phyloP scores from a whole-genome alignment of 2,329 filamentous ascomycete species.

The Chaetomium sp. region DNA sequence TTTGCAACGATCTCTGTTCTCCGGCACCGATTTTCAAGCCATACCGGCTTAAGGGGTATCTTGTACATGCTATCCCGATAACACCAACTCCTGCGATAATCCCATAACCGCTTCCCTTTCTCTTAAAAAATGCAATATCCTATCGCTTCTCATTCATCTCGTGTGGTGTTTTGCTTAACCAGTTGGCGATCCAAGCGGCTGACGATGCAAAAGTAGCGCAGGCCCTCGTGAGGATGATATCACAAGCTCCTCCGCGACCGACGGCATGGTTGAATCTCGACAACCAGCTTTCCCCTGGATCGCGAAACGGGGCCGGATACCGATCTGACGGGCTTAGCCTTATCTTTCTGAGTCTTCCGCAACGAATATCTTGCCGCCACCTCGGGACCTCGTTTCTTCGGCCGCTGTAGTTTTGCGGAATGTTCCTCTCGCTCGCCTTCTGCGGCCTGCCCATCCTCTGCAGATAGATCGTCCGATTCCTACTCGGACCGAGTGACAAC shows the following conservation, averaged over 20 bases:
- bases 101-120: background rate
- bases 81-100: background rate
- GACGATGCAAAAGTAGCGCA: background rate
- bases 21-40: background rate
- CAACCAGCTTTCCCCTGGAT: background rate
- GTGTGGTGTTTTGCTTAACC: background rate
- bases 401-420: background rate
- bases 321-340: background rate
- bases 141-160: background rate
- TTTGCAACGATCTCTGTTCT: background rate
- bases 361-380: background rate
- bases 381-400: constrained; percentile 3
- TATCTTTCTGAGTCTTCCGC: background rate
- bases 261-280: constrained; percentile 1
- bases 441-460: no score
- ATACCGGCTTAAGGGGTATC: constrained; percentile 7
- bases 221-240: background rate
- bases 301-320: background rate
- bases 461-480: background rate
- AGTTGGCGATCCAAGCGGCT: background rate
- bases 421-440: background rate
- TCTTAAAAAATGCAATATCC: background rate
- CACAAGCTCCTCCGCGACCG: constrained; percentile 2
- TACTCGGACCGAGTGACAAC: constrained; percentile 1
- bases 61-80: background rate